Conservation (phyloP, 306 rosid species). For the Chamaecrista fasciculata region DNA sequence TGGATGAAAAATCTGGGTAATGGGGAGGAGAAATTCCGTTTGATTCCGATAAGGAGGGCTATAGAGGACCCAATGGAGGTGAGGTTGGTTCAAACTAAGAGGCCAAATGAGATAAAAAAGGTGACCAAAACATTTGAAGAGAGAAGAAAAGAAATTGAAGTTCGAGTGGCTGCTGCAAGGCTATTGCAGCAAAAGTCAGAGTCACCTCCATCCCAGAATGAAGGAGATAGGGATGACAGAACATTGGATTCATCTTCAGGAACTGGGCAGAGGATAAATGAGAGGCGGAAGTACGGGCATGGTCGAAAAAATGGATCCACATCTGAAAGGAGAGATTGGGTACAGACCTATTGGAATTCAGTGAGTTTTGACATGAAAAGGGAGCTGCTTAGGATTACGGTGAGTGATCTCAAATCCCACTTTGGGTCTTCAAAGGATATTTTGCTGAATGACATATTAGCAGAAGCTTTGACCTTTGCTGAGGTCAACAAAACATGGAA, state of each 20-base stretch:
- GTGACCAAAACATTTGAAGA: slow-evolving; percentile 87
- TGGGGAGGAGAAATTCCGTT: slow-evolving; percentile 80
- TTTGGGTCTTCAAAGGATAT: slow-evolving; percentile 65
- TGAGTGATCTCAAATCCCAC: slow-evolving; percentile 67
- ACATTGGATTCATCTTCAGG: slow-evolving; percentile 53
- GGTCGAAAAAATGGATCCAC: slow-evolving; percentile 59
- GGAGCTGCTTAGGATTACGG: slow-evolving; percentile 64
- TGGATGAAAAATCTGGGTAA: slow-evolving; percentile 91
- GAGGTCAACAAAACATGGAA: slow-evolving; percentile 73
- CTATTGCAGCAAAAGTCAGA: slow-evolving; percentile 88
- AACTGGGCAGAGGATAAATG: slow-evolving; percentile 60
- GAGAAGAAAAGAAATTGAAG: slow-evolving; percentile 93
- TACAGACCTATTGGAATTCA: slow-evolving; percentile 67
- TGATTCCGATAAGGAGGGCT: slow-evolving; percentile 76
- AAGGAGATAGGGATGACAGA: slow-evolving; percentile 57
- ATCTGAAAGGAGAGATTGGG: slow-evolving; percentile 76
- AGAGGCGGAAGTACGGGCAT: slow-evolving; percentile 56
- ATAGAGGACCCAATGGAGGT: slow-evolving; percentile 95
- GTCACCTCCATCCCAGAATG: slow-evolving; percentile 53
- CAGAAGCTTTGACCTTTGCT: slow-evolving; percentile 69
- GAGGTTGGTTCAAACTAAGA: slow-evolving; percentile 65
- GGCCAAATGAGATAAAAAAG: slow-evolving; percentile 98
- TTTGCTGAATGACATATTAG: slow-evolving; percentile 51
- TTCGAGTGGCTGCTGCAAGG: slow-evolving; percentile 96
- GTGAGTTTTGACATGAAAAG: slow-evolving; percentile 61